Percentiles rank a stretch among this genome's conserved stretches.
Evolutionary conservation across 2,329 filamentous ascomycete species (phyloP).

Genomic region (Coniosporium tulheliwenetii): DNA sequence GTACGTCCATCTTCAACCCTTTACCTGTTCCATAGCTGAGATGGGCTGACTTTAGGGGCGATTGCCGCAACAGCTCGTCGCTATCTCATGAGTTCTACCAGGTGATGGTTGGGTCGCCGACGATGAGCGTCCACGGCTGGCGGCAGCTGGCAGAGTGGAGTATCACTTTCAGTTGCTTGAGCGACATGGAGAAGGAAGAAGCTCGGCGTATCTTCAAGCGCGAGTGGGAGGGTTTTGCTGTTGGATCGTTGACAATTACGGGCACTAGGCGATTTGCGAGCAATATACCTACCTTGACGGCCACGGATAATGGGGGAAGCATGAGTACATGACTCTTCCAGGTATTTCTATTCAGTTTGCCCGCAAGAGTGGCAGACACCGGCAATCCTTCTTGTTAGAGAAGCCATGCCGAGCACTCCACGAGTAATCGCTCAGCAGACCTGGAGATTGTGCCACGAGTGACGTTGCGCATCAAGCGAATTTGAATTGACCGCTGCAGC

Average conservation of each 20-base stretch:
- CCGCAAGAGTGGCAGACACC: background rate
- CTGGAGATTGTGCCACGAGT: no score
- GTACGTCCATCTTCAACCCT: constrained; percentile 22
- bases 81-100: constrained; percentile 68
- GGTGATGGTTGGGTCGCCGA: constrained; percentile 50
- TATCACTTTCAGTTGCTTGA: constrained; percentile 27
- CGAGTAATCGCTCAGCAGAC: background rate
- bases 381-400: background rate
- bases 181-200: constrained; percentile 18
- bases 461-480: no score
- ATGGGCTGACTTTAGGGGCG: constrained; percentile 5
- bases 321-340: background rate
- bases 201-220: constrained; percentile 32
- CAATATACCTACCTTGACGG: background rate
- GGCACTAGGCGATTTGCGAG: constrained; percentile 4
- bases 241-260: constrained; percentile 30
- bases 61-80: constrained; percentile 36
- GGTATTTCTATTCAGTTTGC: background rate
- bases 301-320: background rate
- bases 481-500: no score
- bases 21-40: background rate
- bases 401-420: background rate
- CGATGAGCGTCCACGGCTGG: constrained; percentile 56
- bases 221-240: constrained; percentile 44
- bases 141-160: constrained; percentile 42